phyloP scores from a whole-genome alignment of 1,139 yeast genomes.

The Diutina sp. region DNA sequence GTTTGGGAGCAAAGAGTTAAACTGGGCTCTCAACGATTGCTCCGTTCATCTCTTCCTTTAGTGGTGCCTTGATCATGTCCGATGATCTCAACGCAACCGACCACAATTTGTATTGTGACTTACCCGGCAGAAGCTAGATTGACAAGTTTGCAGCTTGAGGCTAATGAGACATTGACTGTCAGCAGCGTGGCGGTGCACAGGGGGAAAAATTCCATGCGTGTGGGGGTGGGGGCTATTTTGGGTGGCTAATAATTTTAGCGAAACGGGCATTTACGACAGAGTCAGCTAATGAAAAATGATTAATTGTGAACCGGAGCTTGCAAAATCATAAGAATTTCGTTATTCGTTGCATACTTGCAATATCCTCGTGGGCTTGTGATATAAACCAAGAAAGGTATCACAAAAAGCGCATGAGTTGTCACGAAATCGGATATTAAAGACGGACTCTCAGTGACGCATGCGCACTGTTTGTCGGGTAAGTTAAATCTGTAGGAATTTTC shows the following conservation, averaged over 20 bases:
- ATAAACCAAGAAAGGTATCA: neutral
- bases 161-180: neutral
- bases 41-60: neutral
- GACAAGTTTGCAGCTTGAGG: neutral
- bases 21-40: neutral
- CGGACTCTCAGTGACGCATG: neutral
- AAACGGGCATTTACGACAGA: too few species aligned
- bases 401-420: neutral
- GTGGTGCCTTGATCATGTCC: neutral
- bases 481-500: neutral
- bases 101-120: neutral
- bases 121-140: neutral
- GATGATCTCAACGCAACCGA: neutral
- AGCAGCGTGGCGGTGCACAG: neutral
- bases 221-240: neutral
- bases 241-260: neutral
- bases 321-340: too few species aligned
- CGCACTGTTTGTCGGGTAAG: neutral
- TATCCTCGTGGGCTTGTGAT: neutral
- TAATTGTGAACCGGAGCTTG: too few species aligned
- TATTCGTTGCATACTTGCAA: too few species aligned
- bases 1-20: too few species aligned
- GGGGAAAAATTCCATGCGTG: neutral
- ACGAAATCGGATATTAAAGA: neutral
- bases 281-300: too few species aligned